phyloP scores from a whole-genome alignment of 2,329 filamentous ascomycete species.

The Beauveria caledonica region DNA sequence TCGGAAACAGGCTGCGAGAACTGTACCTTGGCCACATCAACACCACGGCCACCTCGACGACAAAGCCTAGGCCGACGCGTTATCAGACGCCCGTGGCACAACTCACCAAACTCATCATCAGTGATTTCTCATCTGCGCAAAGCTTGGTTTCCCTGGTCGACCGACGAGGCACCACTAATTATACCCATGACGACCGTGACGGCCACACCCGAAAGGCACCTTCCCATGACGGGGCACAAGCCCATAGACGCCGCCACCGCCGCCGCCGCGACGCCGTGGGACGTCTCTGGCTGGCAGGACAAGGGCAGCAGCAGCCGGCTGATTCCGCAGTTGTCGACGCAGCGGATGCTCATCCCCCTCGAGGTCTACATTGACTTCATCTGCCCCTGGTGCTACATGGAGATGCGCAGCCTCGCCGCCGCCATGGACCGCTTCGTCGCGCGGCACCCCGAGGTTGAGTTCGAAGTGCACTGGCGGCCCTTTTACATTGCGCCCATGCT shows the following conservation, averaged over 20 bases:
- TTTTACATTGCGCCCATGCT: conserved; percentile 36
- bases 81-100: not conserved
- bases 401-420: conserved; percentile 35
- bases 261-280: not conserved
- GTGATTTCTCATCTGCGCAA: not conserved
- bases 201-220: not conserved
- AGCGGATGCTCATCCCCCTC: conserved; percentile 21
- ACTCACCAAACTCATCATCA: too few relatives aligned
- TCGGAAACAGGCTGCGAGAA: not conserved
- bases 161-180: not conserved
- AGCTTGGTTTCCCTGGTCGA: not conserved
- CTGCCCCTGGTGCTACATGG: conserved; percentile 46
- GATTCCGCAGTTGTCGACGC: not conserved
- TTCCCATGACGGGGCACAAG: not conserved
- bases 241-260: not conserved
- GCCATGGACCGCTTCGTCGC: conserved; percentile 35
- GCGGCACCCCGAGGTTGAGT: conserved; percentile 33
- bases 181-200: not conserved
- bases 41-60: not conserved
- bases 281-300: not conserved
- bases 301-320: not conserved
- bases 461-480: conserved; percentile 39
- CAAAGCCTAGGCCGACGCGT: not conserved
- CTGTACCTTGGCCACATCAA: not conserved
- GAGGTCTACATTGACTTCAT: conserved; percentile 42